Base-by-base conservation (phyloP, 2,329 filamentous ascomycete species). In the Cercospora zeae-maydis region DNA sequence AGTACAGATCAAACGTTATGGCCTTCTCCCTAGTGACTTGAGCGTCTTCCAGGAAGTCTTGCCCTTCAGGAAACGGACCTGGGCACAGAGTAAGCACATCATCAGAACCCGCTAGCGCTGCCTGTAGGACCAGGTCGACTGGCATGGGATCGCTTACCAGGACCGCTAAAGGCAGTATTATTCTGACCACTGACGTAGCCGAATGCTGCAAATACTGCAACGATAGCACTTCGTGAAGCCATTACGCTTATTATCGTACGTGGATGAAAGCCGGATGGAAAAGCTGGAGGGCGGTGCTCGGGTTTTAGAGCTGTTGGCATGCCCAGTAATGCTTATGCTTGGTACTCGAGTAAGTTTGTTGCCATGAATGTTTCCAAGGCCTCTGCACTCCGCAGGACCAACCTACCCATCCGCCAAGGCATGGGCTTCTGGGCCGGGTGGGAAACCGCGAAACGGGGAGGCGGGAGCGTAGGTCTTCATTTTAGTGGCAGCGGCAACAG, bases 111-210 rank as follows among this genome's bases (percentile, higher is more conserved):
- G 33, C 19, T 56, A n/a, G 3, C 16, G 34, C 2, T 27, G 21
- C 16, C 31, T 16, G 10, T 36, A n/a, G 19, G 4, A 37, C 13
- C 16, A 24, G 3, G 13, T 55, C 3, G 9, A 10, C 10, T 16
- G 21, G 16, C 19, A 8, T 16, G 52, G 37, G 4, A 27, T 27
- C 27, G 13, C 19, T 24, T 47, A 58, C 61, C 61, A 42, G 61
- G 61, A 19, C 61, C 61, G 24, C 49, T 63, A 24, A 54, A 53
- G 7, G 58, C 47, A 56, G 63, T 59, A 5, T 37, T 34, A 24
- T 64, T 64, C 49, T 64, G 63, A n/a, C 45, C 62, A 27, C 53
- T 33, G 10, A 37, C 52, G 16, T 58, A 37, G 33, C 53, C 59
- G 27, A 56, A 57, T 27, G 49, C 34, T 30, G 55, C 60, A 52